Percentiles rank a stretch among this genome's conserved stretches.
These are phyloP conservation scores for Yarrowia galli DNA, from an alignment of 1,139 yeast species.

Conservation along the genomic window DNA sequence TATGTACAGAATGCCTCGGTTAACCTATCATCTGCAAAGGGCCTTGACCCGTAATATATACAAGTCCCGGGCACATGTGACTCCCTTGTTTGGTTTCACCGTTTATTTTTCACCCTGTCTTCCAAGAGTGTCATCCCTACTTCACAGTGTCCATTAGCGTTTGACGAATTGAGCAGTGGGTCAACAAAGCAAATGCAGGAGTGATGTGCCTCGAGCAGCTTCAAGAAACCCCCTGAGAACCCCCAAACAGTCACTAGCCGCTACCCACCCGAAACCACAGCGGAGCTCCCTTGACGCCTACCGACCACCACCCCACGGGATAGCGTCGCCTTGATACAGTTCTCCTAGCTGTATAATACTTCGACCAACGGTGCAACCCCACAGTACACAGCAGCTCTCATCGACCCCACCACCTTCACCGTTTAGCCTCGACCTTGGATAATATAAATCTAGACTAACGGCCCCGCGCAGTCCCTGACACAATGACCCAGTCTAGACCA, in stretches of 20 bases:
- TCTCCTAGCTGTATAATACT: neutral
- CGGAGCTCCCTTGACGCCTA: neutral
- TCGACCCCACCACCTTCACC: neutral
- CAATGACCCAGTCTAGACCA: conserved; percentile 23
- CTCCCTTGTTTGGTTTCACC: neutral
- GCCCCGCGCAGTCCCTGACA: conserved; percentile 5
- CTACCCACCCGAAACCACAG: conserved; percentile 10
- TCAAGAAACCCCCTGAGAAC: conserved; percentile 25
- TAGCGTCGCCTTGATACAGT: conserved; percentile 9
- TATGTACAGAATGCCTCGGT: conserved; percentile 3
- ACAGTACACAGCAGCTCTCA: neutral
- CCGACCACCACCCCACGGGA: neutral
- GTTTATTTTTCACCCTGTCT: conserved; percentile 24
- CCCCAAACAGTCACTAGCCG: conserved; percentile 15
- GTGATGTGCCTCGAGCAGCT: conserved; percentile 35
- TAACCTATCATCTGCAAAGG: neutral
- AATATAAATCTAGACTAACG: conserved; percentile 11
- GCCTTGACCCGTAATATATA: neutral
- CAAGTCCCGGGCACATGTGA: conserved; percentile 2
- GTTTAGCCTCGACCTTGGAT: conserved; percentile 19
- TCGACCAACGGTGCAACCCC: neutral
- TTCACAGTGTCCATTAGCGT: conserved; percentile 6
- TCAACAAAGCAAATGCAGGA: conserved; percentile 37
- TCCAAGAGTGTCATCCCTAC: neutral
- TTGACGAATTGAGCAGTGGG: conserved; percentile 36